Evolutionary conservation across 768 basidiomycete genomes (phyloP).

Genomic region (Plicaturopsis crispa): DNA sequence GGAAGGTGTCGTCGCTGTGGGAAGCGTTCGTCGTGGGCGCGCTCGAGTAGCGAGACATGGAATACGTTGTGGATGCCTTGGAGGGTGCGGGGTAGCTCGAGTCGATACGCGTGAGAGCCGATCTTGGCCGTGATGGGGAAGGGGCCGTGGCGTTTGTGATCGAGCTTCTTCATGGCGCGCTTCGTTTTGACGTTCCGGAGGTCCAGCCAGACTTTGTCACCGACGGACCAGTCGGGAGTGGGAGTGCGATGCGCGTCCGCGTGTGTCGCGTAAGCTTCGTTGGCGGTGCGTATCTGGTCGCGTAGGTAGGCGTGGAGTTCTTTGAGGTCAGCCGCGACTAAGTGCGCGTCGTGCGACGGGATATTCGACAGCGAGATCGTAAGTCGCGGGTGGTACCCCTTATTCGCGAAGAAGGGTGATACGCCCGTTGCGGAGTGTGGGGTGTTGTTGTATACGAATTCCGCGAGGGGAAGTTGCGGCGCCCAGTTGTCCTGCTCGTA

Average conservation of each 20-base stretch:
- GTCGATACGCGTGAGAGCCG: slow-evolving; percentile 8
- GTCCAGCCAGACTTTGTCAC: slow-evolving; percentile 6
- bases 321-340: slow-evolving; percentile 15
- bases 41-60: slow-evolving; percentile 13
- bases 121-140: slow-evolving; percentile 9
- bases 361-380: slow-evolving; percentile 9
- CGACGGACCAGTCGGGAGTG: slow-evolving; percentile 3
- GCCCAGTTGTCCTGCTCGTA: slow-evolving; percentile 25
- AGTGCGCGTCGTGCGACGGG: slow-evolving; percentile 9
- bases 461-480: slow-evolving; percentile 18
- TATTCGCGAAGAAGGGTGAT: slow-evolving; percentile 24
- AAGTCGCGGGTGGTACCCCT: slow-evolving; percentile 17
- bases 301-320: slow-evolving; percentile 12
- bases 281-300: slow-evolving; percentile 10
- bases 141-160: slow-evolving; percentile 11
- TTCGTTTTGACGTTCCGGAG: slow-evolving; percentile 7
- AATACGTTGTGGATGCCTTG: slow-evolving; percentile 10
- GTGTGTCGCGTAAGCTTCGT: slow-evolving; percentile 7
- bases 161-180: slow-evolving; percentile 8
- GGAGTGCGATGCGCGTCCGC: slow-evolving; percentile 4
- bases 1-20: neutral
- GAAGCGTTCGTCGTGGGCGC: neutral
- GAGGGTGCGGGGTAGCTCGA: slow-evolving; percentile 10
- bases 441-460: slow-evolving; percentile 26
- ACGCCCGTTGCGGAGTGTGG: slow-evolving; percentile 17